phyloP scores from a whole-genome alignment of 306 rosid species.

The Acacia crassicarpa region DNA sequence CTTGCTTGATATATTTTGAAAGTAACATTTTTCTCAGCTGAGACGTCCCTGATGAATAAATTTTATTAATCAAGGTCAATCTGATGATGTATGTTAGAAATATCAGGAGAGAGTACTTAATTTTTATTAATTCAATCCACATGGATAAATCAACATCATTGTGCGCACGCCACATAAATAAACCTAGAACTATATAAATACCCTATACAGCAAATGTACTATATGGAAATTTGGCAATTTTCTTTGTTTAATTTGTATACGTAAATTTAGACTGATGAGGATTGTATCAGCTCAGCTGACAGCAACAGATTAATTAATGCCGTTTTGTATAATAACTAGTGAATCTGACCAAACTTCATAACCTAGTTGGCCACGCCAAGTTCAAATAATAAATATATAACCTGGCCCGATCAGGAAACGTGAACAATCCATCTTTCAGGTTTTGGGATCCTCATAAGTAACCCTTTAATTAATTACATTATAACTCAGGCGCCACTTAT shows the following conservation, averaged over 20 bases:
- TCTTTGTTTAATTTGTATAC: not conserved
- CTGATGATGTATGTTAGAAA: not conserved
- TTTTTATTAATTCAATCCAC: not conserved
- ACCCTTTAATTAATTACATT: not conserved
- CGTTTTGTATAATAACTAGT: not conserved
- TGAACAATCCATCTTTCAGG: not conserved
- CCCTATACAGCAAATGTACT: not conserved
- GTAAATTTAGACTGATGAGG: not conserved
- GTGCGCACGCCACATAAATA: not conserved
- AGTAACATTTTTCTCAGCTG: not conserved
- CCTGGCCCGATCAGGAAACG: not conserved
- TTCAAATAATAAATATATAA: not conserved
- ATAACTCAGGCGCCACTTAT: not conserved
- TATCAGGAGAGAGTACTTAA: not conserved
- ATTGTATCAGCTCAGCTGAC: not conserved
- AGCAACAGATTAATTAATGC: not conserved
- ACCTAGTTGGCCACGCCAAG: not conserved
- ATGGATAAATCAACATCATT: not conserved
- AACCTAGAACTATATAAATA: not conserved
- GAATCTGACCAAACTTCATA: conserved; percentile 10
- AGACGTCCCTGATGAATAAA: not conserved
- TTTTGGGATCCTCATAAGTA: not conserved
- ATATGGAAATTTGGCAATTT: not conserved
- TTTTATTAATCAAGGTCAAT: not conserved
- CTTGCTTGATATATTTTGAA: not conserved